phyloP scores from a whole-genome alignment of 2,329 filamentous ascomycete species.

The Botryosphaeria dothidea region DNA sequence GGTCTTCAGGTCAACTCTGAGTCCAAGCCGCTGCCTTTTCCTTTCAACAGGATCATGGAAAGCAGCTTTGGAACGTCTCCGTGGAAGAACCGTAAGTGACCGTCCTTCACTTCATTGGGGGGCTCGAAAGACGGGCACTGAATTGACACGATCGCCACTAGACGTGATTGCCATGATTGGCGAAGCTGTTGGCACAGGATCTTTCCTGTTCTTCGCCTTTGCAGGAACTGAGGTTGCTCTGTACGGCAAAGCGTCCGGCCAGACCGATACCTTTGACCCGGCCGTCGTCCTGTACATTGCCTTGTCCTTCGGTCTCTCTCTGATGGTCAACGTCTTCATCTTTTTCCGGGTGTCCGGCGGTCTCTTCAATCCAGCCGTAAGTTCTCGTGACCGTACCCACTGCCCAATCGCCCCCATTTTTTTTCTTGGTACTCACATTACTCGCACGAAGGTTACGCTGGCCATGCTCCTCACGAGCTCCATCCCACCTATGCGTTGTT shows the following conservation, averaged over 20 bases:
- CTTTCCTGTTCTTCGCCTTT: slow-evolving; percentile 53
- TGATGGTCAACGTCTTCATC: slow-evolving; percentile 56
- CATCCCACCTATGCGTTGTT: slow-evolving; percentile 44
- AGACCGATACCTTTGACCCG: slow-evolving; percentile 8
- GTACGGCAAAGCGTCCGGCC: slow-evolving; percentile 29
- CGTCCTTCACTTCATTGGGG: background rate
- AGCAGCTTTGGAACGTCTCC: slow-evolving; percentile 13
- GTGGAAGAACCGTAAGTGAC: slow-evolving; percentile 19
- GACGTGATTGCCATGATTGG: slow-evolving; percentile 49
- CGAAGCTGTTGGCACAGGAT: slow-evolving; percentile 55
- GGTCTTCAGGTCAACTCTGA: slow-evolving; percentile 6
- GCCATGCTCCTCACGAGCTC: slow-evolving; percentile 50
- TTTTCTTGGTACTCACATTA: background rate
- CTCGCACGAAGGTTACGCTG: slow-evolving; percentile 42
- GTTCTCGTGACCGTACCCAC: background rate
- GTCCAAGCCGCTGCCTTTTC: background rate
- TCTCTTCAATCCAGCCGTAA: slow-evolving; percentile 49
- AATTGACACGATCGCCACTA: background rate
- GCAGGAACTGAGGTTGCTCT: slow-evolving; percentile 47
- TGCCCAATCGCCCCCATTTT: background rate
- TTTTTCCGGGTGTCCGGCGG: slow-evolving; percentile 56
- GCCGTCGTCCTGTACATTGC: slow-evolving; percentile 44
- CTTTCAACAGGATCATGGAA: slow-evolving; percentile 19
- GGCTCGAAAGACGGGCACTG: background rate
- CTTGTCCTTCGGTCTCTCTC: slow-evolving; percentile 47